phyloP scores from a whole-genome alignment of 2,329 filamentous ascomycete species.

The Gnomoniopsis smithogilvyi region DNA sequence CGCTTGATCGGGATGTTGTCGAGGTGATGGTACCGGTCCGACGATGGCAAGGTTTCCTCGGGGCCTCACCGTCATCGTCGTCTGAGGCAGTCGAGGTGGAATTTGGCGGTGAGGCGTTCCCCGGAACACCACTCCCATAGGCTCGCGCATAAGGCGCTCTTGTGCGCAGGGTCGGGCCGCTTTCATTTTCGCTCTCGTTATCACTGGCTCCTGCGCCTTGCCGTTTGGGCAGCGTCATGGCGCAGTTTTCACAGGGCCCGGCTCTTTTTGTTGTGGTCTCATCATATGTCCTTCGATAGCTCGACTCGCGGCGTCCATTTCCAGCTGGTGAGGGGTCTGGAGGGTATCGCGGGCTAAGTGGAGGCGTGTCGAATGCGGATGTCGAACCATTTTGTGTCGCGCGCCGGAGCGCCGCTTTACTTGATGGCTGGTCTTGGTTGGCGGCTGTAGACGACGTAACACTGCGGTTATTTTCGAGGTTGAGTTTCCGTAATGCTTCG shows the following conservation, averaged over 20 bases:
- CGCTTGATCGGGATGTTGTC: conserved; percentile 49
- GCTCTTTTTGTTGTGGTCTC: conserved; percentile 62
- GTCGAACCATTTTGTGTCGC: conserved; percentile 28
- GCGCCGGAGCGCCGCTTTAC: conserved; percentile 39
- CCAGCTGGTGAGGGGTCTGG: conserved; percentile 20
- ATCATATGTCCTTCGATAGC: conserved; percentile 61
- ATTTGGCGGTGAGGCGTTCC: conserved; percentile 47
- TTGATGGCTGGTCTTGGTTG: conserved; percentile 41
- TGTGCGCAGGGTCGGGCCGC: conserved; percentile 55
- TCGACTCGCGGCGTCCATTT: conserved; percentile 48
- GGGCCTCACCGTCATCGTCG: conserved; percentile 42
- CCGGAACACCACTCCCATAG: conserved; percentile 38
- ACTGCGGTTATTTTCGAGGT: conserved; percentile 37
- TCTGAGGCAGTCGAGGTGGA: conserved; percentile 51
- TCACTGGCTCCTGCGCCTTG: conserved; percentile 27
- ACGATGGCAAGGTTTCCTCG: conserved; percentile 28
- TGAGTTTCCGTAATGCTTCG: conserved; percentile 47
- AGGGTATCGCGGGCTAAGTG: conserved; percentile 48
- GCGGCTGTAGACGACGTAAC: conserved; percentile 40
- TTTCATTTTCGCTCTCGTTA: conserved; percentile 31
- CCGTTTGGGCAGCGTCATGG: conserved; percentile 58
- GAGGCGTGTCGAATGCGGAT: conserved; percentile 53
- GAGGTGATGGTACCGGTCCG: conserved; percentile 42
- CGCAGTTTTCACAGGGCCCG: conserved; percentile 66
- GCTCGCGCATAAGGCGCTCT: conserved; percentile 59